These are phyloP conservation scores for Talaromyces piceae DNA, from an alignment of 2,329 filamentous ascomycete species.

Conservation along the genomic window DNA sequence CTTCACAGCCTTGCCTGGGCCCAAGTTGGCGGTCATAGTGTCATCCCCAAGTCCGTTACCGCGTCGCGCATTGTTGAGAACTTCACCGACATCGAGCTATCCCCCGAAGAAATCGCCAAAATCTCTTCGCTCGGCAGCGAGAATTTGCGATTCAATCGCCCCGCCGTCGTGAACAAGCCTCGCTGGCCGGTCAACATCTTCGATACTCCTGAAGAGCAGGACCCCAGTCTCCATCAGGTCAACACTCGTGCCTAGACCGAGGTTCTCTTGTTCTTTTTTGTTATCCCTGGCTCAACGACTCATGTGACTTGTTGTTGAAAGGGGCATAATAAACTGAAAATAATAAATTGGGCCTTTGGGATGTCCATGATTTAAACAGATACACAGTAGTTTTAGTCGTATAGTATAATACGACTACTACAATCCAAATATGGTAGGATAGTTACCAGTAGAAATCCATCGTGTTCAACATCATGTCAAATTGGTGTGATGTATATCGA, in stretches of 20 bases:
- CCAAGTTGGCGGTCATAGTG: conserved; percentile 33
- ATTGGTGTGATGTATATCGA: not conserved
- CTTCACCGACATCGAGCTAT: conserved; percentile 36
- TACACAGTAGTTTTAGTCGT: not conserved
- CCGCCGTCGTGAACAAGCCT: conserved; percentile 36
- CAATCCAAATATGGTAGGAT: not conserved
- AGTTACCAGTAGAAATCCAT: too few species aligned
- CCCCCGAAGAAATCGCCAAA: conserved; percentile 29
- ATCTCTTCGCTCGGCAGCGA: conserved; percentile 26
- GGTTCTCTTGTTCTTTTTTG: too few species aligned
- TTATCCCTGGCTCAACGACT: too few species aligned
- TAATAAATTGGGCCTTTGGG: not conserved
- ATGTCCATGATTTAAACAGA: not conserved
- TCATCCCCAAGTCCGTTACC: conserved; percentile 39
- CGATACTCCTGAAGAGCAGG: conserved; percentile 46
- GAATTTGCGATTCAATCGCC: conserved; percentile 31
- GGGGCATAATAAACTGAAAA: not conserved
- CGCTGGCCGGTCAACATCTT: conserved; percentile 54
- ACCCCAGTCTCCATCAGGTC: conserved; percentile 42
- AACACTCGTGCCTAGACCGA: conserved; percentile 19
- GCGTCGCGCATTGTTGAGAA: conserved; percentile 36
- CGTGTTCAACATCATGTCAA: too few species aligned
- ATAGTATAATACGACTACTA: not conserved
- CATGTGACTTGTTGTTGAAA: not conserved
- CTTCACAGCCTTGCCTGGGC: conserved; percentile 30